Base-by-base conservation (phyloP, 1,284 basidiomycete genomes). In the Trichosporon sp. region DNA sequence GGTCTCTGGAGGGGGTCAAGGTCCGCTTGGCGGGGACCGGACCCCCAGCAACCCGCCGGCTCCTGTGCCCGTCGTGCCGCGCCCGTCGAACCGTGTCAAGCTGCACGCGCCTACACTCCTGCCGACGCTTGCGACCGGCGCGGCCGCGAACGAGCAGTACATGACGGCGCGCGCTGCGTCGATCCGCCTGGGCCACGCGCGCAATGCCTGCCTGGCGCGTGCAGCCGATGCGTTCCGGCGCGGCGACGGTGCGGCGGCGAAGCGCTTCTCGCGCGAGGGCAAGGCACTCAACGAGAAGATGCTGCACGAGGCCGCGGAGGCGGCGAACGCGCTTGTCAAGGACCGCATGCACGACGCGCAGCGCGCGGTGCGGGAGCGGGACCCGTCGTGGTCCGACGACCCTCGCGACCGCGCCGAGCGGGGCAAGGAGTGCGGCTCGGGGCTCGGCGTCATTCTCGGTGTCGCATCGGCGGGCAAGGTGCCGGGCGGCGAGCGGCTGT, bases 191-290 rank as follows among this genome's bases (percentile, higher is more conserved):
- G 95, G 94, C 51, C 92, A 94, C 7, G 93, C 93, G 44, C 87
- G 96, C 35, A 98, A 98, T 78, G 93, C 93, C 12, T 96, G 93
- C 78, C 87, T 99, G n/a, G 93, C 92, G 2, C 89, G 93, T 58
- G 96, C 96, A 4, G 94, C 96, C 0, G 94, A 98, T 78, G 94
- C 95, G 2, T 98, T 93, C 91, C 87, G 93, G 60, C 87, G 92
- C 12, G 95, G 95, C 3, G 95, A 99, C 75, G 95, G 95, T 2
- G 93, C 93, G 0, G 91, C 92, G 0, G 96, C 96, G 25, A 96
- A 97, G 81, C 87, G 93, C 62, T 98, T 95, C 84, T 93, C 91
- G 74, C 86, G 92, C 47, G 95, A 98, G 79, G 96, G 95, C 3
- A 93, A 96, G 76, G 92, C 94, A 58, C 84, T 98, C 70, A 98